phyloP scores from a whole-genome alignment of 495 filamentous ascomycete genomes.

The Saxispiralis lemnorum region DNA sequence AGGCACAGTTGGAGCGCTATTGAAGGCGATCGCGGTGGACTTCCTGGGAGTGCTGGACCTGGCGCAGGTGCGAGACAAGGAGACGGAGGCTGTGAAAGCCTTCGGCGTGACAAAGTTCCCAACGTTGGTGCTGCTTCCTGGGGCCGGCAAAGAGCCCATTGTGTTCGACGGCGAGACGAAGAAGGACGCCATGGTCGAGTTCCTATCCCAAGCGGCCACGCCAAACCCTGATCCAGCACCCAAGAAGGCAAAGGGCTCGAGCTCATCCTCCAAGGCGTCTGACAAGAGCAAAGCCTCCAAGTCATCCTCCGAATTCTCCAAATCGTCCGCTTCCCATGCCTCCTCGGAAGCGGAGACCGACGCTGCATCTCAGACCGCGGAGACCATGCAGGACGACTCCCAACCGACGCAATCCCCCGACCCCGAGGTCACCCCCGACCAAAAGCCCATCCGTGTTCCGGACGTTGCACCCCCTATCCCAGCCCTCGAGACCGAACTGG shows the following conservation, averaged over 20 bases:
- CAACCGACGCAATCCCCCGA: constrained; percentile 32
- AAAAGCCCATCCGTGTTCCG: constrained; percentile 33
- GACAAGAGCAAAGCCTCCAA: constrained; percentile 25
- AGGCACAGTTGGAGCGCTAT: constrained; percentile 63
- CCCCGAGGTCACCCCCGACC: constrained; percentile 24
- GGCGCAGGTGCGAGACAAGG: constrained; percentile 74
- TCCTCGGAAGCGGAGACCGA: constrained; percentile 24
- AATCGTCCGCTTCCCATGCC: constrained; percentile 27
- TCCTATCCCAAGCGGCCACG: constrained; percentile 58
- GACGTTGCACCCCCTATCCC: constrained; percentile 38
- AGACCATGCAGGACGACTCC: constrained; percentile 27
- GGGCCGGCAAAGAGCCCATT: constrained; percentile 46
- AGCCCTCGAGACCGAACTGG: constrained; percentile 33
- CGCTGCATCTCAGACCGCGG: constrained; percentile 23
- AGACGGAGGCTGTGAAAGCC: constrained; percentile 47
- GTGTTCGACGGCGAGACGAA: constrained; percentile 73
- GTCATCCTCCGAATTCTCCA: constrained; percentile 28
- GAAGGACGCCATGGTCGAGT: constrained; percentile 65
- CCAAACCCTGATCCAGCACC: constrained; percentile 58
- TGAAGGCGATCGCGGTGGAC: constrained; percentile 76
- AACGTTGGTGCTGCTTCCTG: constrained; percentile 63
- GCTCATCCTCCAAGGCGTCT: constrained; percentile 33
- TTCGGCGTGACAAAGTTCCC: constrained; percentile 69
- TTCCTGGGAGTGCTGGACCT: constrained; percentile 69
- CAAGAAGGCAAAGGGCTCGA: constrained; percentile 21